Base-by-base conservation (phyloP, 2,329 filamentous ascomycete genomes). In the Cryphonectria japonica region DNA sequence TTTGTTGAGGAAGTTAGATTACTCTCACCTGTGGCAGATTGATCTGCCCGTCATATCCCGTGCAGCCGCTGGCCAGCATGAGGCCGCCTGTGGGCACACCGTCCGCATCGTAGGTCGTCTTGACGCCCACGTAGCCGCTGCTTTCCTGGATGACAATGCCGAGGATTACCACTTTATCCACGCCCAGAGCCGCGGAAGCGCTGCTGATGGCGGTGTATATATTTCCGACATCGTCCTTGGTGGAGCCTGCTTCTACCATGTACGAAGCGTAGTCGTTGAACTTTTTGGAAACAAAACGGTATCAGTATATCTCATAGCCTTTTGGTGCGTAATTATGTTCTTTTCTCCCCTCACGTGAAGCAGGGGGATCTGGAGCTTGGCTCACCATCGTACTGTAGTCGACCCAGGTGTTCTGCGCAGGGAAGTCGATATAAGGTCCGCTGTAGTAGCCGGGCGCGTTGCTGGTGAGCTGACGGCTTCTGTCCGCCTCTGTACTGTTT, bases 81-180 rank as follows among this genome's bases (percentile, higher is more conserved):
- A 83, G 75, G n/a, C 82, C 81, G 22, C 78, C 80, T 3, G 80
- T 81, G 54, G 41, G 37, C 67, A 78, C 77, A 22, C 76, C 76
- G 68, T 82, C 80, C 26, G 68, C 70, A 74, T 80, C 78, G 61
- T n/a, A 73, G 46, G 80, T 81, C 26, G 80, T 82, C 3, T 46
- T 61, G 19, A 81, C 80, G 16, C 79, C 80, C 39, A 83, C 80
- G 70, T 81, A 77, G 41, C 81, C 81, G 67, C 76, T 78, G 72
- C 78, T 80, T 76, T 83, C 82, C 75, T 83, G 80, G 79, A 83
- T 82, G 72, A 83, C 82, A 72, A 83, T 81, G 66, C 75, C 77
- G 65, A 83, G 77, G 73, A 82, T 80, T 61, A 82, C 77, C n/a
- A 80, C 74, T 69, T 76, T 72, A 69, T 81, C 80, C 64, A 83